A percentile compares a stretch with the other conserved stretches of the same genome.
Conservation (phyloP, 2,329 filamentous ascomycete genomes). For the Hypomyces perniciosus region DNA sequence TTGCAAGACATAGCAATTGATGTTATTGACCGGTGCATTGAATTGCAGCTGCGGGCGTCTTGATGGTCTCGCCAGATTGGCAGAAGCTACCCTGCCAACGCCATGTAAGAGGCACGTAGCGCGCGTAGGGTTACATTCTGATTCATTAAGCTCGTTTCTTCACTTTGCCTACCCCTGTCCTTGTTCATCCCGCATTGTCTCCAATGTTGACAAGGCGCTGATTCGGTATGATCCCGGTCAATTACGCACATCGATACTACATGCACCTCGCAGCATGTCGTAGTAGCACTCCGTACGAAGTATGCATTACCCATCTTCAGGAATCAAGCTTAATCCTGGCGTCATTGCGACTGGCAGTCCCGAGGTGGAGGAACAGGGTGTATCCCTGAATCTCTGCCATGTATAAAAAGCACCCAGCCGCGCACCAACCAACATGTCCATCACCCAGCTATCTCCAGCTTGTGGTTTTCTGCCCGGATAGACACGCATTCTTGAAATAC, state of each 20-base stretch:
- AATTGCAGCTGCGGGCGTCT: too few species aligned
- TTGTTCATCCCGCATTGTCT: background rate
- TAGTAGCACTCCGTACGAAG: too few species aligned
- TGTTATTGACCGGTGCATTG: too few species aligned
- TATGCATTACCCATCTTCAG: too few species aligned
- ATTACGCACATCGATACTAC: too few species aligned
- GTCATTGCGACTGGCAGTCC: too few species aligned
- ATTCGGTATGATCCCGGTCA: too few species aligned
- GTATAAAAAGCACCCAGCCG: constrained; percentile 16
- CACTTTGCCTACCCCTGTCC: background rate
- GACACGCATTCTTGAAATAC: background rate
- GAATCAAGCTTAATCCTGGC: too few species aligned
- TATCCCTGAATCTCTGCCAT: too few species aligned
- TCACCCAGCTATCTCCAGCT: background rate
- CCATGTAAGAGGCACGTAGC: background rate
- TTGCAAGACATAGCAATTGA: too few species aligned
- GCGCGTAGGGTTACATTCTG: background rate
- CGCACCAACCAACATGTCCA: background rate
- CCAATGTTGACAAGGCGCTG: background rate
- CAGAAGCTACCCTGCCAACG: background rate
- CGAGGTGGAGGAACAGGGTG: too few species aligned
- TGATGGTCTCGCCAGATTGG: background rate
- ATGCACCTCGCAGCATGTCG: too few species aligned
- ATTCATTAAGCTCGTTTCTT: background rate
- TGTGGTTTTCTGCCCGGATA: background rate